Conservation (phyloP, 495 filamentous ascomycete genomes). For the Mycothermus thermophilus region DNA sequence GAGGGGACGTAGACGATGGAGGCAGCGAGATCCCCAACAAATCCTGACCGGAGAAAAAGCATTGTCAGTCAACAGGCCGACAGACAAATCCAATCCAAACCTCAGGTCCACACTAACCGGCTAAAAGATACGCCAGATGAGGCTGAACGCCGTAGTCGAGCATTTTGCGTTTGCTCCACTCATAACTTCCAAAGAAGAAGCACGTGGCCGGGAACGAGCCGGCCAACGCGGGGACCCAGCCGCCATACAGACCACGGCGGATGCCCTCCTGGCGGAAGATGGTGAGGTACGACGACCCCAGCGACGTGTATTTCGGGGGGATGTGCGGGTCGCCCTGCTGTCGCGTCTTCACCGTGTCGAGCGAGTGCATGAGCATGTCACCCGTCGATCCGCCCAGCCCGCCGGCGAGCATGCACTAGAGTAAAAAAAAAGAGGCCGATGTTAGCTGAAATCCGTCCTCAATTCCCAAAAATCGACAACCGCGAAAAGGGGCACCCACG, state of each 20-base stretch:
- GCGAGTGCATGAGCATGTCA: constrained; percentile 96
- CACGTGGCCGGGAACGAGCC: constrained; percentile 91
- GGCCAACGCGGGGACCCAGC: constrained; percentile 74
- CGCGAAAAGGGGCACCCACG: constrained; percentile 19
- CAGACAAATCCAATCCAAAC: neutral
- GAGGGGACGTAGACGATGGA: constrained; percentile 89
- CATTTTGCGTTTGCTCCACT: constrained; percentile 84
- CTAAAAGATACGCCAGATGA: constrained; percentile 68
- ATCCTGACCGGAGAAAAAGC: constrained; percentile 46
- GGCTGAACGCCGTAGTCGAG: constrained; percentile 67
- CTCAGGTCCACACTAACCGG: constrained; percentile 37
- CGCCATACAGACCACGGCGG: constrained; percentile 77
- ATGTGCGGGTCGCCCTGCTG: constrained; percentile 91
- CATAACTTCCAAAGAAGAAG: constrained; percentile 91
- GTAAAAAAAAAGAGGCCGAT: too few relatives aligned
- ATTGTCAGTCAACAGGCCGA: constrained; percentile 12
- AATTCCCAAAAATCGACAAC: too few relatives aligned
- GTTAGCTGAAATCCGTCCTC: constrained; percentile 10
- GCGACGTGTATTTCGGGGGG: constrained; percentile 79
- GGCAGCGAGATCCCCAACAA: constrained; percentile 82
- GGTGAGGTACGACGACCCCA: constrained; percentile 76
- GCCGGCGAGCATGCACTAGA: constrained; percentile 85
- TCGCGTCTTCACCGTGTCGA: constrained; percentile 98
- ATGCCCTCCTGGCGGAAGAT: constrained; percentile 90
- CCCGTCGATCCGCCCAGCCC: constrained; percentile 82